These are phyloP conservation scores for Alternaria novae-zelandiae DNA, from an alignment of 2,329 filamentous ascomycete genomes.

Conservation along the genomic window DNA sequence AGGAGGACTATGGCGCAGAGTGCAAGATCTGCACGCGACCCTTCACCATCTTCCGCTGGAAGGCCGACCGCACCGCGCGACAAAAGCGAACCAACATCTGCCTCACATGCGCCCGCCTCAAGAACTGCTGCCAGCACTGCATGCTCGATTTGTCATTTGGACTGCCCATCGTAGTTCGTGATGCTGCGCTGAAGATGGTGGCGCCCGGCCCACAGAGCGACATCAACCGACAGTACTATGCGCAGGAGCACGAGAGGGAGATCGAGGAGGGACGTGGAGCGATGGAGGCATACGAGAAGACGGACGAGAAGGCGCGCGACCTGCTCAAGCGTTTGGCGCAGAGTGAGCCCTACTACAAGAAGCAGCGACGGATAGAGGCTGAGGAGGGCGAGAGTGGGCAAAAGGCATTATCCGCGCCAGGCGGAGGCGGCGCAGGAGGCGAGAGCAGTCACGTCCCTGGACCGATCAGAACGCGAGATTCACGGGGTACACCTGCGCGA, in stretches of 20 bases:
- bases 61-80: slow-evolving; percentile 85
- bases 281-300: slow-evolving; percentile 92
- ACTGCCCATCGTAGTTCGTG: slow-evolving; percentile 89
- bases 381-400: slow-evolving; percentile 53
- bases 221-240: slow-evolving; percentile 96
- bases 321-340: slow-evolving; percentile 82
- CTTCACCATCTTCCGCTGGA: slow-evolving; percentile 96
- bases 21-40: slow-evolving; percentile 84
- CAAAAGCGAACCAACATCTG: slow-evolving; percentile 96
- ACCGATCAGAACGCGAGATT: slow-evolving; percentile 77
- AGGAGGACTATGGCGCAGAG: slow-evolving; percentile 87
- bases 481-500: slow-evolving; percentile 47
- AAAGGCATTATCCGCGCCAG: slow-evolving; percentile 52
- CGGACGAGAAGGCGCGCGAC: slow-evolving; percentile 94
- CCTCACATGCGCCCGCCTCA: slow-evolving; percentile 92
- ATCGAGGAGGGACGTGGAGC: slow-evolving; percentile 86
- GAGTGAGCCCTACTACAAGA: slow-evolving; percentile 94
- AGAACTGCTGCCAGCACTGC: slow-evolving; percentile 99
- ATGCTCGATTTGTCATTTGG: slow-evolving; percentile 98
- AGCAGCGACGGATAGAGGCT: slow-evolving; percentile 75
- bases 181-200: slow-evolving; percentile 97
- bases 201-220: slow-evolving; percentile 89
- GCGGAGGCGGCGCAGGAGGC: slow-evolving; percentile 36
- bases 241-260: slow-evolving; percentile 94
- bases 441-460: slow-evolving; percentile 60